phyloP scores from a whole-genome alignment of 768 basidiomycete species.

The Mycena pura region DNA sequence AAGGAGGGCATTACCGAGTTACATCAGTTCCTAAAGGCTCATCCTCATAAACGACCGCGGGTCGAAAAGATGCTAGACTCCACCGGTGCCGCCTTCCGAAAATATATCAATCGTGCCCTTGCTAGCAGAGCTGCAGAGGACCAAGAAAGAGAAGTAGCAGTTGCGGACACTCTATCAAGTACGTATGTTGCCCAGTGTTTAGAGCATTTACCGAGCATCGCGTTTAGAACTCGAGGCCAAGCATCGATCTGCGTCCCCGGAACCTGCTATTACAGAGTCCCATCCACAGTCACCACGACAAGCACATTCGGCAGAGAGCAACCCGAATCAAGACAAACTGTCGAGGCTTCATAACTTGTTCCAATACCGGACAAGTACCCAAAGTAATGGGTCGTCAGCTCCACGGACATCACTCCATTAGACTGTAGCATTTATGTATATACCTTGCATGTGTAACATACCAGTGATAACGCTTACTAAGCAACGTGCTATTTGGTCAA shows the following conservation, averaged over 20 bases:
- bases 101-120: slow-evolving; percentile 88
- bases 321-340: slow-evolving; percentile 65
- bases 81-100: slow-evolving; percentile 88
- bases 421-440: slow-evolving; percentile 16
- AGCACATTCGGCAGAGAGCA: slow-evolving; percentile 37
- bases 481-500: too few species aligned
- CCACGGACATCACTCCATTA: slow-evolving; percentile 28
- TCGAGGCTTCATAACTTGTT: slow-evolving; percentile 83
- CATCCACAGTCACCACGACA: slow-evolving; percentile 44
- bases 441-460: slow-evolving; percentile 18
- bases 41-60: slow-evolving; percentile 81
- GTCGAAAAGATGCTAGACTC: slow-evolving; percentile 90
- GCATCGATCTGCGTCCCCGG: slow-evolving; percentile 45
- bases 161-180: slow-evolving; percentile 88
- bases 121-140: slow-evolving; percentile 90
- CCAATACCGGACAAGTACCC: slow-evolving; percentile 78
- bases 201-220: slow-evolving; percentile 6
- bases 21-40: slow-evolving; percentile 90
- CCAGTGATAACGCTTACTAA: too few species aligned
- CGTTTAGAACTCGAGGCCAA: slow-evolving; percentile 69
- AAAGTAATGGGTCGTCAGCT: slow-evolving; percentile 54
- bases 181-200: slow-evolving; percentile 32
- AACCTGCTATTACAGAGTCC: slow-evolving; percentile 29
- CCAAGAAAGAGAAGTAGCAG: slow-evolving; percentile 77
- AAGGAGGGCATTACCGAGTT: slow-evolving; percentile 95